Evolutionary conservation across 257 asterid genomes (phyloP), one percentile per base, ranked within the genome.

Genomic region (Scutellaria minor): DNA sequence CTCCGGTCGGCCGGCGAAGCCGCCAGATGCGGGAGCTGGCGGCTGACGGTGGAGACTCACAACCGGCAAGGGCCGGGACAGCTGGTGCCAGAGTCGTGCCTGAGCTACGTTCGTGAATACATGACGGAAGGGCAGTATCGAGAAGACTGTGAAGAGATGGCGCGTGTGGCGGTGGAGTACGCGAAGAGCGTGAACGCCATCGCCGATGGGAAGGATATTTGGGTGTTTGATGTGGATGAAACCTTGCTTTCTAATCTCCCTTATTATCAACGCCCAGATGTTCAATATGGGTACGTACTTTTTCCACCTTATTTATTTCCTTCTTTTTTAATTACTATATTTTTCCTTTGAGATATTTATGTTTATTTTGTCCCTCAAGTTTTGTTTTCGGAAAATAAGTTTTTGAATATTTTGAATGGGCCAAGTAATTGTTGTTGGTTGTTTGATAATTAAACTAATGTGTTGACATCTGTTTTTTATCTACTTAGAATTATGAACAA

Each of bases 21-120:
- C 31, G 78, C 75, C 7, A 84, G 90, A 71, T 88, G 97, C 85
- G 83, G 77, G 10, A 87, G 92, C 78, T 90, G 97, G 97, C 90
- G 96, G 55, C 71, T 90, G 9, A 92, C 87, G 2, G 96, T 87
- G 46, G 96, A 90, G 77, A 80, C 96, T 7, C 56, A 84, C 79
- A 88, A 87, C 83, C 24, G 83, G 44, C 79, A 61, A 0, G 59
- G 71, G 62, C 88, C 91, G 93, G 40, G 27, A 24, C 27, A 6
- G 8, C 2, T 58, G 51, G 87, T 88, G 12, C 96, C 96, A 0
- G 62, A 13, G 14, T 35, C 84, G 3, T 90, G 97, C 24, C 90
- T 73, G 68, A 18, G 40, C 9, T 90, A 90, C 62, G 69, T 90
- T 4, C 89, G 92, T 3, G 83, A 85, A 62, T 90, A 90, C 83